Evolutionary conservation across 164 flowering plant species (phyloP).

Genomic region (Taxillus chinensis): DNA sequence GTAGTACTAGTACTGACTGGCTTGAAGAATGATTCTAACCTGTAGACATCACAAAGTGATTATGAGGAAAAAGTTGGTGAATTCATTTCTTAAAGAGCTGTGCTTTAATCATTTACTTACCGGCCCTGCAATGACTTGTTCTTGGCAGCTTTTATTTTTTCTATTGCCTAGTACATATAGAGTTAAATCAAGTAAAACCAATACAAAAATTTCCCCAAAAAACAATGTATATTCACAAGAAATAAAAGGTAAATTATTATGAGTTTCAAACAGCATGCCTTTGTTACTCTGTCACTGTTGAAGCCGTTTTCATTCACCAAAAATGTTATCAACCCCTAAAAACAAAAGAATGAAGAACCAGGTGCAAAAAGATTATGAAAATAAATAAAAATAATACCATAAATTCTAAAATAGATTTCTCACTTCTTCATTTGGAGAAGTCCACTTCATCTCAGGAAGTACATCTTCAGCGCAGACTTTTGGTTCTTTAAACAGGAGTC

Average conservation of each 20-base stretch:
- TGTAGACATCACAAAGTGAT: constrained; percentile 20
- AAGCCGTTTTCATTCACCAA: constrained; percentile 87
- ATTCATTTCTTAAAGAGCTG: constrained; percentile 2
- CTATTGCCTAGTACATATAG: constrained; percentile 55
- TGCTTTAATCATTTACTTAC: constrained; percentile 25
- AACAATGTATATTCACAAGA: neutral
- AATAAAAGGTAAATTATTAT: neutral
- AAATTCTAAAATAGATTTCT: neutral
- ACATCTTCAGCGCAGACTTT: constrained; percentile 37
- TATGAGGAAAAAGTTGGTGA: neutral
- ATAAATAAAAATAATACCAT: neutral
- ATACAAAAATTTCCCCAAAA: neutral
- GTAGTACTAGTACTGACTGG: constrained; percentile 43
- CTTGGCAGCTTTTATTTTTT: constrained; percentile 89
- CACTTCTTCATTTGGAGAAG: constrained; percentile 87
- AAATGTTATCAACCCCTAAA: constrained; percentile 61
- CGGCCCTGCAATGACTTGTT: constrained; percentile 85
- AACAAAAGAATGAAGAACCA: constrained; percentile 2
- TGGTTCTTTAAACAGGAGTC: constrained; percentile 84
- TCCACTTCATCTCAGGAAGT: constrained; percentile 72
- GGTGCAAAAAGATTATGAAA: neutral
- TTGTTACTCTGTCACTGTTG: constrained; percentile 76
- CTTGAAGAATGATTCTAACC: constrained; percentile 89
- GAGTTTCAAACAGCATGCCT: constrained; percentile 35
- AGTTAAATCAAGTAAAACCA: neutral